Evolutionary conservation across 768 basidiomycete species (phyloP).

Genomic region (Kwoniella sp.): DNA sequence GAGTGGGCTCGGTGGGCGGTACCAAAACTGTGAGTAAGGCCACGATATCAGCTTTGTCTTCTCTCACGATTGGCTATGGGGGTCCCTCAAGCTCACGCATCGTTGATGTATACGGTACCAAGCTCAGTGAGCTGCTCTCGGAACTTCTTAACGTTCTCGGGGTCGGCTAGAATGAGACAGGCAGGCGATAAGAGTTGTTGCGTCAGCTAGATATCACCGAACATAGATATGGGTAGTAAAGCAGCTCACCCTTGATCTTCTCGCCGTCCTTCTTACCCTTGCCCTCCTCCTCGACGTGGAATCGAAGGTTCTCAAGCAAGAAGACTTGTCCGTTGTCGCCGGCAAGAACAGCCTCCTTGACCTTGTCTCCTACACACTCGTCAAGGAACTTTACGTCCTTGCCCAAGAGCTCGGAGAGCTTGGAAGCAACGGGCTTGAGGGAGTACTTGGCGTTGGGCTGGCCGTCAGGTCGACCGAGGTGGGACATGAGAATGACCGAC

Average conservation of each 20-base stretch:
- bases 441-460: slow-evolving; percentile 86
- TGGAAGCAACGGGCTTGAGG: slow-evolving; percentile 77
- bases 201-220: background rate
- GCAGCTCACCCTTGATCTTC: slow-evolving; percentile 74
- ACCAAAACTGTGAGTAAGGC: slow-evolving; percentile 64
- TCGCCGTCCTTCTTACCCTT: slow-evolving; percentile 86
- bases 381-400: slow-evolving; percentile 76
- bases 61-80: background rate
- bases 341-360: slow-evolving; percentile 73
- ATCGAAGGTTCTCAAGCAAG: slow-evolving; percentile 95
- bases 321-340: slow-evolving; percentile 67
- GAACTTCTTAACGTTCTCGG: slow-evolving; percentile 77
- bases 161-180: slow-evolving; percentile 71
- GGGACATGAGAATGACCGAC: slow-evolving; percentile 91
- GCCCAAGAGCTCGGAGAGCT: slow-evolving; percentile 73
- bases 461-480: slow-evolving; percentile 95
- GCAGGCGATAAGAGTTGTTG: background rate
- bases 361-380: slow-evolving; percentile 83
- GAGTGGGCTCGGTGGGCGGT: slow-evolving; percentile 98
- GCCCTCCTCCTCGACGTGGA: slow-evolving; percentile 98
- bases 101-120: slow-evolving; percentile 96
- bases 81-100: slow-evolving; percentile 62
- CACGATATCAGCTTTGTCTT: background rate
- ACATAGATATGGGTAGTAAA: background rate
- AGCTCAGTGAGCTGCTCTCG: slow-evolving; percentile 83